These are phyloP conservation scores for Magnaporthiopsis rhizophila DNA, from an alignment of 2,329 filamentous ascomycete genomes.

Conservation along the genomic window DNA sequence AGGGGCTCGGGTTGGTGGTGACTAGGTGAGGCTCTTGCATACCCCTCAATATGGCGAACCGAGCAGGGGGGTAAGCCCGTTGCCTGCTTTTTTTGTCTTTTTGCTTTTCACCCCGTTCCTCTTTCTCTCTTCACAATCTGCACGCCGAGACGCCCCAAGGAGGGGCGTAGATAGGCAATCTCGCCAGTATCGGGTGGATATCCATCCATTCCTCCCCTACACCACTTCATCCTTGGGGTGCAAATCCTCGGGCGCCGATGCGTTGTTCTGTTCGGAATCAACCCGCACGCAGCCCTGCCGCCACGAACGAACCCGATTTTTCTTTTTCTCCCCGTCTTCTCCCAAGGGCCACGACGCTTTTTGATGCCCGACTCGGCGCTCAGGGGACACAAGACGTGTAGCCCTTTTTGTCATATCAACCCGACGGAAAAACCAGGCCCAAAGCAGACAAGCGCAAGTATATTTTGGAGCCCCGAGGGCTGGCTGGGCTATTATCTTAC, in stretches of 20 bases:
- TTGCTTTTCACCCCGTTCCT: neutral
- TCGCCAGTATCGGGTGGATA: neutral
- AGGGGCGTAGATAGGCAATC: neutral
- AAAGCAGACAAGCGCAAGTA: neutral
- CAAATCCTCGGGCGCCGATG: too few relatives aligned
- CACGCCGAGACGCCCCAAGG: neutral
- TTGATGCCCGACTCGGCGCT: neutral
- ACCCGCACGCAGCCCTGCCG: neutral
- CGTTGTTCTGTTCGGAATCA: neutral
- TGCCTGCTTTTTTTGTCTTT: neutral
- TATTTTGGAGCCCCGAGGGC: too few relatives aligned
- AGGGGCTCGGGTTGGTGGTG: neutral
- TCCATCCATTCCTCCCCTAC: neutral
- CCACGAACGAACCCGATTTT: neutral
- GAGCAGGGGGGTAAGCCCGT: neutral
- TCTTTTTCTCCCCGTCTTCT: neutral
- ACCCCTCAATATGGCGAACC: neutral
- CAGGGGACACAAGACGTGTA: neutral
- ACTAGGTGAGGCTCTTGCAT: neutral
- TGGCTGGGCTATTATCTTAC: neutral
- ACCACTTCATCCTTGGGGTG: too few relatives aligned
- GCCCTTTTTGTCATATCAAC: too few relatives aligned
- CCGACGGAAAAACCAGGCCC: neutral
- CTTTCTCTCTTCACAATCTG: neutral
- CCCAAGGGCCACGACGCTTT: too few relatives aligned